Evolutionary conservation across 129 eudicot species (phyloP), one percentile per base, ranked within the genome.

Genomic region (Chrysanthemum makinoi): DNA sequence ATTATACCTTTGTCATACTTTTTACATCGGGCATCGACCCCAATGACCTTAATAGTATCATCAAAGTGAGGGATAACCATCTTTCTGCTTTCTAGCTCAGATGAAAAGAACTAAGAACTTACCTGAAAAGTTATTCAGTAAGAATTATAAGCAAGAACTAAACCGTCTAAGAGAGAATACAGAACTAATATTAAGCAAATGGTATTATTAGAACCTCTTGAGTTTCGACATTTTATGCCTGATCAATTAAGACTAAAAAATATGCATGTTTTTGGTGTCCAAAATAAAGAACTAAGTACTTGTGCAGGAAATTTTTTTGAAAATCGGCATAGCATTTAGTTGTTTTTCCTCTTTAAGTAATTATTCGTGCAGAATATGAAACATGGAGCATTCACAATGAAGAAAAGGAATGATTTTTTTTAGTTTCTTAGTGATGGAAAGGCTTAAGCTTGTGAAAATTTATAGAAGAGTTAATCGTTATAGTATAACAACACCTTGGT

Each of bases 1-100:
- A 17, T 5, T 73, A 19, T 84, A 88, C 96, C 96, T 86, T 86
- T 86, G 70, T 89, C 96, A 61, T 84, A 89, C 68, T 83, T 86
- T 69, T 83, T 80, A 53, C 85, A 66, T 82, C 87, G 17, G 17
- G 72, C 68, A 62, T 89, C 90, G 43, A 78, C 55, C 16, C 81
- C 74, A 35, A 68, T 28, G 50, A 89, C 92, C 77, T 80, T 78
- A 70, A 89, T 78, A 16, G 81, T 77, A 69, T 86, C 96, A 78
- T 89, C 96, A 56, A 89, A 84, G 74, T 84, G 82, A 2, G 88
- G 80, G 30, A 73, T 74, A 28, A 67, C 85, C 96, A 89, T 89
- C 69, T 49, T 81, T 0, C 63, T 62, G 62, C 70, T 43, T 62
- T 19, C 10, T 65, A 6, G 16, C 18, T 68, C 54, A 3, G 57